A percentile compares a stretch with the other conserved stretches of the same genome.
phyloP scores from a whole-genome alignment of 2,329 filamentous ascomycete species.

The Sporothrix curviconia region DNA sequence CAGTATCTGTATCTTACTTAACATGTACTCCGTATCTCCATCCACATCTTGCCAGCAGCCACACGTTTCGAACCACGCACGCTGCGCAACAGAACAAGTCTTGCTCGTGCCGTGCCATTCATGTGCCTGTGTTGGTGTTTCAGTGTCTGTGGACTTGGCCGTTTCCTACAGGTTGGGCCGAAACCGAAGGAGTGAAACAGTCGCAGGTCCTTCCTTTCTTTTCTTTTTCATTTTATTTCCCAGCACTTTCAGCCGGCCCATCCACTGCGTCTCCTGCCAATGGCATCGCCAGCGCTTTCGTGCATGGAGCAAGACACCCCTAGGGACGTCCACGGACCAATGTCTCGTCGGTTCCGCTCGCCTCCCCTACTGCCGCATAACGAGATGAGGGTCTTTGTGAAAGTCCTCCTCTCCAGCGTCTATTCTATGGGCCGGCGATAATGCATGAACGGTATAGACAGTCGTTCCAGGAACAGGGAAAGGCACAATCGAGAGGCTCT shows the following conservation, averaged over 20 bases:
- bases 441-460: neutral
- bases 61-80: neutral
- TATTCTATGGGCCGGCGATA: neutral
- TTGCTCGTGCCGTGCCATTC: neutral
- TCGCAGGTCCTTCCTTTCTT: neutral
- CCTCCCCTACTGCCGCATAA: neutral
- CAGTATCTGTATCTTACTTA: neutral
- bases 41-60: neutral
- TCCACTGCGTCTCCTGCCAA: slow-evolving; percentile 3
- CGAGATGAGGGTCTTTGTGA: neutral
- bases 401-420: neutral
- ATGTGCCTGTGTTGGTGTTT: neutral
- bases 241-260: neutral
- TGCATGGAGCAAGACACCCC: slow-evolving; percentile 7
- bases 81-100: neutral
- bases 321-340: neutral
- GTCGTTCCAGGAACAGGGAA: neutral
- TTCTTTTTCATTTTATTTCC: neutral
- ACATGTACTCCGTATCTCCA: too few relatives aligned
- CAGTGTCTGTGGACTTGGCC: neutral
- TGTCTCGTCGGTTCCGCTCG: neutral
- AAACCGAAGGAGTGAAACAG: neutral
- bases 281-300: slow-evolving; percentile 12
- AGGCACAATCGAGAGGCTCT: neutral
- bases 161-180: neutral